These are phyloP conservation scores for Neurospora sublineolata DNA, from an alignment of 495 filamentous ascomycete species.

Conservation along the genomic window DNA sequence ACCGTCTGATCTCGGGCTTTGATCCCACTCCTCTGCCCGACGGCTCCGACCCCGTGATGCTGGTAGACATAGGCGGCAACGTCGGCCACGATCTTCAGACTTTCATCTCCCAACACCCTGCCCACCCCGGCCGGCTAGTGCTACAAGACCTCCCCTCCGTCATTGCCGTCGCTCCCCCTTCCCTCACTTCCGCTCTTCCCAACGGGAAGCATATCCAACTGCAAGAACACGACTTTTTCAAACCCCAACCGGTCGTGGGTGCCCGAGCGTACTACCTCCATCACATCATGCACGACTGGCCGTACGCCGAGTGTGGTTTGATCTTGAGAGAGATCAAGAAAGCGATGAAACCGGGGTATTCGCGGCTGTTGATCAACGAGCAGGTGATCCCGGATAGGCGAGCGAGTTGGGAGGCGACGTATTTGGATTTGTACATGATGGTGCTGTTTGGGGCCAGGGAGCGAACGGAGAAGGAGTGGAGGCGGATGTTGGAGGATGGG, in stretches of 20 bases:
- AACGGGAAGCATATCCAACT: conserved; percentile 14
- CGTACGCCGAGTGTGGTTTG: conserved; percentile 23
- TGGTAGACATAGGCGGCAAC: conserved; percentile 46
- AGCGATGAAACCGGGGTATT: conserved; percentile 37
- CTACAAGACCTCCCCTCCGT: conserved; percentile 36
- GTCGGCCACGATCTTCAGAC: conserved; percentile 38
- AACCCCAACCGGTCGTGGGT: conserved; percentile 32
- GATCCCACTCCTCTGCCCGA: conserved; percentile 10
- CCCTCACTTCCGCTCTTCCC: background rate
- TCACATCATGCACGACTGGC: conserved; percentile 38
- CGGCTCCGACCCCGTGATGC: conserved; percentile 8
- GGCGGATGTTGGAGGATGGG: conserved; percentile 6
- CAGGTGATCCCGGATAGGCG: conserved; percentile 34
- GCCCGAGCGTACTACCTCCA: conserved; percentile 36
- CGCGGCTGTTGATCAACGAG: conserved; percentile 40
- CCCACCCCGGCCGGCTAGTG: conserved; percentile 31
- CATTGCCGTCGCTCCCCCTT: conserved; percentile 14
- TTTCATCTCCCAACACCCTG: conserved; percentile 31
- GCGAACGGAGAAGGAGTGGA: conserved; percentile 20
- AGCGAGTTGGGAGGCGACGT: conserved; percentile 32
- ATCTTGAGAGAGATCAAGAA: conserved; percentile 27
- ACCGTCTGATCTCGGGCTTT: conserved; percentile 24
- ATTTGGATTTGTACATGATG: conserved; percentile 23
- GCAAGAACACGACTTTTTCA: conserved; percentile 28
- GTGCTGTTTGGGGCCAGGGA: conserved; percentile 12